Percentiles rank a stretch among this genome's conserved stretches.
phyloP scores from a whole-genome alignment of 768 basidiomycete genomes.

The Boletus tomentosulus region DNA sequence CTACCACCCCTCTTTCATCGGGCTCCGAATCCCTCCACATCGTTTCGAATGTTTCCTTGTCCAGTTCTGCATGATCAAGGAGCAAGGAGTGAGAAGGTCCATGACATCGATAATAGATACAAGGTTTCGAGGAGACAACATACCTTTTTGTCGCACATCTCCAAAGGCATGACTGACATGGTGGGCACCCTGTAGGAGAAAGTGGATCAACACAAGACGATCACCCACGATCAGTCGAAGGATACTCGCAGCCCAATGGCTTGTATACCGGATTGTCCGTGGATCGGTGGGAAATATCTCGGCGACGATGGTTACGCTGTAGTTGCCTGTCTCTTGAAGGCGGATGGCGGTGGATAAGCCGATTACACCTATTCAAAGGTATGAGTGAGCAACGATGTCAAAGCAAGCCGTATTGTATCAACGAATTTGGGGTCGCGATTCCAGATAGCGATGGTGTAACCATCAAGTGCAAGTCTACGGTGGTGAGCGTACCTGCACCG shows the following conservation, averaged over 20 bases:
- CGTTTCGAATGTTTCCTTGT: conserved; percentile 66
- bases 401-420: not conserved
- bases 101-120: not conserved
- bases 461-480: not conserved
- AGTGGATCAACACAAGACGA: not conserved
- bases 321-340: conserved; percentile 58
- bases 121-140: conserved; percentile 6
- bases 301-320: conserved; percentile 65
- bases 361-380: conserved; percentile 55
- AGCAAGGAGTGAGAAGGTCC: not conserved
- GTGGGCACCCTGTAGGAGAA: conserved; percentile 63
- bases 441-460: not conserved
- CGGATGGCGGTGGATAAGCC: conserved; percentile 74
- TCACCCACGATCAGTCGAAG: not conserved
- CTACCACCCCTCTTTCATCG: conserved; percentile 40
- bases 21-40: conserved; percentile 73
- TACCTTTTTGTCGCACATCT: conserved; percentile 54
- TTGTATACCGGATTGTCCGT: conserved; percentile 72
- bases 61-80: conserved; percentile 45
- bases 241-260: conserved; percentile 71
- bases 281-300: conserved; percentile 70
- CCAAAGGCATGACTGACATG: conserved; percentile 59
- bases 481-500: conserved; percentile 35
- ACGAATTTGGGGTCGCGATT: not conserved
- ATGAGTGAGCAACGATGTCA: not conserved